phyloP scores from a whole-genome alignment of 495 filamentous ascomycete species.

The Aspergillus cavernicola region DNA sequence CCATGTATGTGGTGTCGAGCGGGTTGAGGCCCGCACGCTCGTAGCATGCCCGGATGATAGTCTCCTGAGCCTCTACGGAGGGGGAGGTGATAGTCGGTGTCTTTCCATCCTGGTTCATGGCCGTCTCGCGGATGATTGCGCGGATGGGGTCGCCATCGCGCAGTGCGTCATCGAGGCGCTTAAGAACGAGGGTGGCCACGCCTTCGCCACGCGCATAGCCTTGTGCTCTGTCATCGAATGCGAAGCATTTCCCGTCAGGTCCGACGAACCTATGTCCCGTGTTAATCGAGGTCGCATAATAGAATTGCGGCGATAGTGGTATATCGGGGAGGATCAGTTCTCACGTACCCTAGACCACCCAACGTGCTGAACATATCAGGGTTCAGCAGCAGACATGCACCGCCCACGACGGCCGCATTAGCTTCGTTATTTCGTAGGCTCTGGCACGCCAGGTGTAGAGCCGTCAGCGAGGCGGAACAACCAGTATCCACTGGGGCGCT shows the following conservation, averaged over 20 bases:
- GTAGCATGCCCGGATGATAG: constrained; percentile 18
- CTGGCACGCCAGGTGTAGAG: constrained; percentile 38
- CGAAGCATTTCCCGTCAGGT: constrained; percentile 29
- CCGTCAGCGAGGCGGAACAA: constrained; percentile 38
- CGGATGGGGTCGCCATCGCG: constrained; percentile 36
- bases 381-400: no score
- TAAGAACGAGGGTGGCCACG: constrained; percentile 34
- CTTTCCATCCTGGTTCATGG: constrained; percentile 41
- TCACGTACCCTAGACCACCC: no score
- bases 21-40: constrained; percentile 15
- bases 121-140: constrained; percentile 39
- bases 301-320: no score
- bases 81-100: constrained; percentile 46
- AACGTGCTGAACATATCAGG: no score
- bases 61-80: constrained; percentile 10
- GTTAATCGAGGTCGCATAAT: no score
- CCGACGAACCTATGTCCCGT: constrained; percentile 21
- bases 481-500: constrained; percentile 40
- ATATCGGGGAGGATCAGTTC: no score
- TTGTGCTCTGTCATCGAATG: constrained; percentile 34
- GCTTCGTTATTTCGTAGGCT: constrained; percentile 5
- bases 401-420: not conserved
- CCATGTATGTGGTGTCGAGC: constrained; percentile 24
- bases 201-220: constrained; percentile 35
- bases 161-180: constrained; percentile 34